Base-by-base conservation (phyloP, 1,284 basidiomycete species). In the Ganoderma leucocontextum region DNA sequence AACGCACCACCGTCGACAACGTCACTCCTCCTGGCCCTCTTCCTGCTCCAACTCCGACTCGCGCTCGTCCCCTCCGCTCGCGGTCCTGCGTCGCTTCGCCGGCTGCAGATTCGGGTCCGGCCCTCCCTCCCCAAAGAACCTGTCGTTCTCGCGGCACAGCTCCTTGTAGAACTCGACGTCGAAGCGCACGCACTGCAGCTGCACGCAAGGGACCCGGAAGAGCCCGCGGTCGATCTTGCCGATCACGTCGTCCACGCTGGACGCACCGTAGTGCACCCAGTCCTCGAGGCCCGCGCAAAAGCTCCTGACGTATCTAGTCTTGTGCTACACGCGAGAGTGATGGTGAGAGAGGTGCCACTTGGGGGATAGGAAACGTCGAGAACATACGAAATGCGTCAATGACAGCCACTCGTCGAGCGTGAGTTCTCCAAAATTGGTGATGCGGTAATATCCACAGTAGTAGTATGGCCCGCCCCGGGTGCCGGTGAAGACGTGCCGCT, bases 171-270 rank as follows among this genome's bases (percentile, higher is more conserved):
- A 86, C 33, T 71, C 73, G n/a, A 78, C 72, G 69, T 85, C 80
- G 74, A 83, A 87, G 36, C 76, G 78, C 25, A 83, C 75, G 70
- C 82, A 86, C 64, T 80, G 75, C 55, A 87, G 75, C 36, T 77
- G 78, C 47, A 86, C 82, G 71, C 84, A 87, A 13, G 85, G 85
- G 17, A 83, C 81, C 3, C 64, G 72, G n/a, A 82, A 75, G 44
- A 77, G 70, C 13, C 84, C 85, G 13, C 66, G 64, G 55, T 83
- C 78, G 73, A 85, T 86, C 22, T 80, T 79, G 9, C 72, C 73
- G 13, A 72, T 66, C 35, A 84, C 80, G 62, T 82, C 77, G 19
- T 58, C 35, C 15, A 38, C 9, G 55, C 35, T 58, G 7, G 35
- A 58, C 13, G 76, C 72, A 22, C 71, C 76, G 72, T 82, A 82